Base-by-base conservation (phyloP, 2,329 filamentous ascomycete genomes). In the Pseudogymnoascus sp. region DNA sequence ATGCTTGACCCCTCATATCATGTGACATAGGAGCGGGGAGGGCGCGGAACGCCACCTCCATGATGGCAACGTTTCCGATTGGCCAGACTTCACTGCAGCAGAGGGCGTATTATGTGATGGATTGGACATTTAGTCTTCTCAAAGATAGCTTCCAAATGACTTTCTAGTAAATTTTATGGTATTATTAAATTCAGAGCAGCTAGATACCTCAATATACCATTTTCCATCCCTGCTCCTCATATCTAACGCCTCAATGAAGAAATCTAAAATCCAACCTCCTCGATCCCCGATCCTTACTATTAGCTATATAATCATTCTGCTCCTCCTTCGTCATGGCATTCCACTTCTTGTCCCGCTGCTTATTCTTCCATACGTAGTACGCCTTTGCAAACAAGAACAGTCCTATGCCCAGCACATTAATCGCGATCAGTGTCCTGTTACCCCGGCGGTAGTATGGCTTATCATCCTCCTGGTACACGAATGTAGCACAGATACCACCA, bases 361-460 rank as follows among this genome's bases (percentile, higher is more conserved):
- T 73, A 61, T 83, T 83, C 18, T 76, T 72, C 25, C 61, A 65
- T 1, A 79, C 71, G 67, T 83, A 83, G 64, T 79, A 82, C 1
- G 74, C 36, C 65, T 82, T 82, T 1, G 78, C 75, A 1, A 69
- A 72, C 5, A 77, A 64, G 60, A 80, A 79, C 1, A 78, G 60
- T 1, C 71, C 63, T 18, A 82, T 75, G 42, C 77, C 77, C 40
- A 74, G 74, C 1, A 74, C 69, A 7, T 74, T 76, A 25, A 86
- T 77, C 0, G 69, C 79, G 10, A 87, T 75, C 5, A 86, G 70
- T 0, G 78, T 74, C 42, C 75, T 77, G 66, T 87, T 87, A 0
- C 83, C 84, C 0, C 77, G 75, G 13, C 75, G 72, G 64, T 87
- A 85, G 10, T 75, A 71, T 0, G 81, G 81, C 18, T 74, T 74